Conservation (phyloP, 345 rosid species). For the Draba incana region DNA sequence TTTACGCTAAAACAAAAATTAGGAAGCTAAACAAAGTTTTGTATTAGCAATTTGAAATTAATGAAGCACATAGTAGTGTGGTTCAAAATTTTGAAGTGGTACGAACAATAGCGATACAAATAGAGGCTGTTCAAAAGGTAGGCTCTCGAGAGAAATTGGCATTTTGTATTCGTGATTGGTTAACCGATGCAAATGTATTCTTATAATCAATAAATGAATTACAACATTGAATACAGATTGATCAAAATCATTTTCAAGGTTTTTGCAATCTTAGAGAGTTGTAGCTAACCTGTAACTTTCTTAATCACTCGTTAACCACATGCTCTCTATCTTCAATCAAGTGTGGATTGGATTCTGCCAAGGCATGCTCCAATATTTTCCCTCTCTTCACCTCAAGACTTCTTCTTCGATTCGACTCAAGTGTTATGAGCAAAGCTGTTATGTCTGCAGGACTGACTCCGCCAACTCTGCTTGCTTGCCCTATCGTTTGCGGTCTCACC, state of each 20-base stretch:
- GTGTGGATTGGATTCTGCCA: slow-evolving; percentile 40
- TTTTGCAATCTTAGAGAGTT: slow-evolving; percentile 16
- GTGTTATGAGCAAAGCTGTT: slow-evolving; percentile 81
- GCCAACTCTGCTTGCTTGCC: slow-evolving; percentile 94
- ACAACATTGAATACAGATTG: not conserved
- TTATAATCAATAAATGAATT: too few species aligned
- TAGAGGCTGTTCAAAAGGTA: too few species aligned
- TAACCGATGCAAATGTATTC: too few species aligned
- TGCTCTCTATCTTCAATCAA: slow-evolving; percentile 24
- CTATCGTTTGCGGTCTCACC: slow-evolving; percentile 91
- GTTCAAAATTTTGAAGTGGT: too few species aligned
- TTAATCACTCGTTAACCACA: slow-evolving; percentile 30
- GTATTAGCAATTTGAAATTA: too few species aligned
- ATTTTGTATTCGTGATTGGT: too few species aligned
- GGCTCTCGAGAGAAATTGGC: too few species aligned
- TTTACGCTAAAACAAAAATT: too few species aligned
- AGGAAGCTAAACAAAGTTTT: too few species aligned
- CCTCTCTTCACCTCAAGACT: slow-evolving; percentile 63
- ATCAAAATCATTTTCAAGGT: slow-evolving; percentile 25
- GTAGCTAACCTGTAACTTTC: slow-evolving; percentile 11
- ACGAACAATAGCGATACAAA: too few species aligned
- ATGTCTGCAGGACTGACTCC: slow-evolving; percentile 98
- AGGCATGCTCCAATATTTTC: slow-evolving; percentile 46
- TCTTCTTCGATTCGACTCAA: slow-evolving; percentile 76
- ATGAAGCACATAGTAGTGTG: too few species aligned